These are phyloP conservation scores for Plantago elongata DNA, from an alignment of 257 asterid species.

Conservation along the genomic window DNA sequence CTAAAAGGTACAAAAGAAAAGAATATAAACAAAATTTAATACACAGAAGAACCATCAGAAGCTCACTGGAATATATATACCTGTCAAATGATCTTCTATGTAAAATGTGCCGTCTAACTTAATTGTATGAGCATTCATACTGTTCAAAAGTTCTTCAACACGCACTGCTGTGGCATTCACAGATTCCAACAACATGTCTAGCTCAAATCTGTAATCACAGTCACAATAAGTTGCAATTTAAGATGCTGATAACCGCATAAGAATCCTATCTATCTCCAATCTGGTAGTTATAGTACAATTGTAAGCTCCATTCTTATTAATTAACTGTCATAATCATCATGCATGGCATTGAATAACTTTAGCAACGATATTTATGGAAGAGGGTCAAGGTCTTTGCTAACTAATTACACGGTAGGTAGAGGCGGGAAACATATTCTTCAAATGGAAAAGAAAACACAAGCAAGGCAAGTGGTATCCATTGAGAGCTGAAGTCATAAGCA, in stretches of 20 bases:
- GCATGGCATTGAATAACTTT: background rate
- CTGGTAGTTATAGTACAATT: constrained; percentile 7
- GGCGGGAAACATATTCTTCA: constrained; percentile 6
- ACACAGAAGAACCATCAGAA: constrained; percentile 23
- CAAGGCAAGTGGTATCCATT: constrained; percentile 1
- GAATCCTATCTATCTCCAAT: constrained; percentile 15
- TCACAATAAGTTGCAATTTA: constrained; percentile 26
- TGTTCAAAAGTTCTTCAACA: constrained; percentile 77
- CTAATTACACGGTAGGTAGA: constrained; percentile 15
- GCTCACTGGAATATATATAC: constrained; percentile 35
- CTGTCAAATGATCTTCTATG: constrained; percentile 75
- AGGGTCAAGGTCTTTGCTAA: constrained; percentile 4
- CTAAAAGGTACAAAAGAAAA: constrained; percentile 34
- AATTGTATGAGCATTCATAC: constrained; percentile 46
- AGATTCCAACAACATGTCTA: constrained; percentile 92
- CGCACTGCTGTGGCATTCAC: constrained; percentile 70
- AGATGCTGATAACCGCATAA: constrained; percentile 6
- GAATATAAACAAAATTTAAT: constrained; percentile 17
- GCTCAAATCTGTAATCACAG: constrained; percentile 74
- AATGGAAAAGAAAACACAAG: constrained; percentile 11
- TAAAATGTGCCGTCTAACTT: constrained; percentile 41
- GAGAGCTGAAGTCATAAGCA: constrained; percentile 16
- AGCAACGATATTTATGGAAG: constrained; percentile 10
- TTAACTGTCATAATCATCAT: background rate
- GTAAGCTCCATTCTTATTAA: constrained; percentile 1